Evolutionary conservation across 306 rosid species (phyloP).

Genomic region (Myrica gale): DNA sequence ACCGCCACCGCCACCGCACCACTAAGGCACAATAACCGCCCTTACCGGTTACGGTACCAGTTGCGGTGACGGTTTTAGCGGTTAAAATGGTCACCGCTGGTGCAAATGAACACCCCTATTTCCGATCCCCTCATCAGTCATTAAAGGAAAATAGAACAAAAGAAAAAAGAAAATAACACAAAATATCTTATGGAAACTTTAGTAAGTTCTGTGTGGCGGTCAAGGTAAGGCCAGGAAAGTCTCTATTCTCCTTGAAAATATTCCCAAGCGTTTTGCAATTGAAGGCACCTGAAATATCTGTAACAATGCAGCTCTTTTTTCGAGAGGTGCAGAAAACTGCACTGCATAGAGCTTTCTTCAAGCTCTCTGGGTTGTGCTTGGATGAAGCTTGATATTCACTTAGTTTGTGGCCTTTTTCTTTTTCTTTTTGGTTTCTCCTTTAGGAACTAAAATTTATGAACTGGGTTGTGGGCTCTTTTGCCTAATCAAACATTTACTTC

Average conservation of each 20-base stretch:
- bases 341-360: not conserved
- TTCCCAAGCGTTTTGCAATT: not conserved
- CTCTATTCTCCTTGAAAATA: not conserved
- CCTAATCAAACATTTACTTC: too few relatives aligned
- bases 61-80: too few relatives aligned
- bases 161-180: not conserved
- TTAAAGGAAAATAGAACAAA: not conserved
- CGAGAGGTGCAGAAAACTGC: not conserved
- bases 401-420: not conserved
- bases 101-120: too few relatives aligned
- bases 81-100: too few relatives aligned
- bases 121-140: not conserved
- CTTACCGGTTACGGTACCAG: too few relatives aligned
- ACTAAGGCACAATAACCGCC: too few relatives aligned
- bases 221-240: too few relatives aligned
- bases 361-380: not conserved
- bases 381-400: not conserved
- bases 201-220: not conserved
- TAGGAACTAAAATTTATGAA: too few relatives aligned
- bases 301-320: not conserved
- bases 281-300: constrained; percentile 1
- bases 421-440: too few relatives aligned
- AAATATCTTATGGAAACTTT: not conserved
- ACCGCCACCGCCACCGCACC: too few relatives aligned
- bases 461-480: too few relatives aligned